Evolutionary conservation across 805 yeast genomes (phyloP).

Genomic region (Sugiyamaella americana): DNA sequence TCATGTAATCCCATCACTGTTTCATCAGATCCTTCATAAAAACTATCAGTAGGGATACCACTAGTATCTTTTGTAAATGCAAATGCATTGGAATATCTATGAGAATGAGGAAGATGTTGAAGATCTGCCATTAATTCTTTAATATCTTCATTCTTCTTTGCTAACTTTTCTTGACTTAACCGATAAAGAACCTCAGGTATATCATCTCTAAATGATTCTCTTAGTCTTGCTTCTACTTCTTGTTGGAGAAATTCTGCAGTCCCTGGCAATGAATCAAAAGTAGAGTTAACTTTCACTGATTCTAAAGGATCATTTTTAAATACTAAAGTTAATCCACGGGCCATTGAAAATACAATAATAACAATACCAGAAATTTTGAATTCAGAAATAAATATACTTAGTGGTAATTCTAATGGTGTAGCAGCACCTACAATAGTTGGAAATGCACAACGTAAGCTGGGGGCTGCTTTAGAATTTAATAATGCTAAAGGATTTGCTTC

Average conservation of each 20-base stretch:
- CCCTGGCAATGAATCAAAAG: conserved; percentile 30
- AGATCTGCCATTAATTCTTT: conserved; percentile 10
- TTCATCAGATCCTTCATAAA: neutral
- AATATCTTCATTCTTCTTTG: neutral
- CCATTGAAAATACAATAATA: conserved; percentile 27
- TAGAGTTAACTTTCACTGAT: conserved; percentile 24
- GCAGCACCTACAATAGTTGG: conserved; percentile 26
- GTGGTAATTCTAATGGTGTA: conserved; percentile 26
- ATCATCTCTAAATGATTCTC: conserved; percentile 30
- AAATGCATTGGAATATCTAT: neutral
- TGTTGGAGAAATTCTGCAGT: conserved; percentile 23
- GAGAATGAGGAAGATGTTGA: conserved; percentile 6
- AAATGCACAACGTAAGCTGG: conserved; percentile 19
- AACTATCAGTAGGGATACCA: neutral
- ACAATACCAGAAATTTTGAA: conserved; percentile 22
- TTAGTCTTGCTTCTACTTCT: conserved; percentile 22
- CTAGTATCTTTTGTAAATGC: neutral
- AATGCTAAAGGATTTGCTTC: conserved; percentile 61
- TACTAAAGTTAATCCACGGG: conserved; percentile 27
- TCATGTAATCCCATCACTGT: conserved; percentile 1
- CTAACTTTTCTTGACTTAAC: conserved; percentile 17
- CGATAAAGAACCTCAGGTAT: conserved; percentile 31
- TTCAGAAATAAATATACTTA: conserved; percentile 22
- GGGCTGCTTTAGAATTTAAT: neutral
- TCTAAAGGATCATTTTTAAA: conserved; percentile 29